Base-by-base conservation (phyloP, 2,329 filamentous ascomycete species). In the Aspergillus calidoustus region DNA sequence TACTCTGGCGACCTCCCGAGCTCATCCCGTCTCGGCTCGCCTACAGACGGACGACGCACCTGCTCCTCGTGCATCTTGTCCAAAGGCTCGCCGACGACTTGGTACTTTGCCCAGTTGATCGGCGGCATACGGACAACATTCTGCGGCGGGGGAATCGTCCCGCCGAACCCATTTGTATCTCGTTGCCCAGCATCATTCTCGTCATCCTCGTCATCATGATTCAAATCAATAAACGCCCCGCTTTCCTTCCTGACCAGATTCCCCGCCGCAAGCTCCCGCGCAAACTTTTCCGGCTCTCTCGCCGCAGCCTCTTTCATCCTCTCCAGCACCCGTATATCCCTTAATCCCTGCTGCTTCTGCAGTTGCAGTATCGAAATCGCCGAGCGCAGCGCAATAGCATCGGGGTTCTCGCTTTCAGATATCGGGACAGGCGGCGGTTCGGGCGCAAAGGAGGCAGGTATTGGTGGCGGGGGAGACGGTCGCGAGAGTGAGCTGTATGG, bases 101-200 rank as follows among this genome's bases (percentile, higher is more conserved):
- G 91, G 76, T 98, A 98, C 73, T 97, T 93, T 13, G 89, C 87
- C 94, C 94, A 98, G 80, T 97, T 97, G 72, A 98, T 89, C 8
- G 92, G 90, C 8, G 94, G 94, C 79, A 89, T 92, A 46, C 93
- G 88, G 28, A 96, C 89, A 0, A 98, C 82, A 68, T 91, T 91
- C 76, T 97, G 94, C 7, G 91, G 87, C 15, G 84, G 85, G 0
- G 93, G 93, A 15, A 97, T 85, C 19, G 79, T 80, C 2, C 86
- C 81, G 80, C 86, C 81, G 80, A 93, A 93, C 3, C 66, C 64
- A 9, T 67, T 66, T 5, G 54, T 43, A 4, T 49, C 17, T 51
- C n/a, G 30, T 46, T 3, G 56, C 55, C 15, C 52, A 49, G 68
- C 34, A 57, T 65, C 51, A 65, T 47, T 66, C 74, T 61, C 25